Conservation (phyloP, 805 yeast species). For the Barnettozyma californica region DNA sequence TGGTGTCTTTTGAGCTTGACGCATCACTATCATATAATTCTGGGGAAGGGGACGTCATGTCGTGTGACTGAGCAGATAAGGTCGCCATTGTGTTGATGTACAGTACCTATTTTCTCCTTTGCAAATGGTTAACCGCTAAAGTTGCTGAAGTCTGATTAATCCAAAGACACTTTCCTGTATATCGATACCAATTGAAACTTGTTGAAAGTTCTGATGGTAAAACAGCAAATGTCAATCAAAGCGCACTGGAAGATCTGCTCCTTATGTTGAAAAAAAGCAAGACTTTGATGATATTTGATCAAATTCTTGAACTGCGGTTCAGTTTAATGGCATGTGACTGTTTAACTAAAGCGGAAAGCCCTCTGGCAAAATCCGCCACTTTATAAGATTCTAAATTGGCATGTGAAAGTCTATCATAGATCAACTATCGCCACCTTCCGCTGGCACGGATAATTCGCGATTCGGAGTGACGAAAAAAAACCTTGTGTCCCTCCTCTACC, state of each 20-base stretch:
- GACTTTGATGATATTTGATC: not conserved
- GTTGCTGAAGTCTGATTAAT: not conserved
- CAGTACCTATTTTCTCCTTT: not conserved
- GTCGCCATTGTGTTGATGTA: not conserved
- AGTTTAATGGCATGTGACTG: slow-evolving; percentile 2
- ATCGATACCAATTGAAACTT: not conserved
- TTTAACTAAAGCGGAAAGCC: not conserved
- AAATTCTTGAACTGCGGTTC: not conserved
- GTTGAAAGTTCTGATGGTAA: slow-evolving; percentile 2
- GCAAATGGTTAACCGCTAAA: not conserved
- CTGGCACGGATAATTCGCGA: not conserved
- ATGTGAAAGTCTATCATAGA: not conserved
- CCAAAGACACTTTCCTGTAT: not conserved
- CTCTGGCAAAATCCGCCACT: not conserved
- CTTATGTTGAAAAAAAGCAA: not conserved
- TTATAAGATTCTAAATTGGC: not conserved
- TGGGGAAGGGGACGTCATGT: not conserved
- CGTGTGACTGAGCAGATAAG: not conserved
- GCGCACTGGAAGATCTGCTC: not conserved
- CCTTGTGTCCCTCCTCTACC: no score
- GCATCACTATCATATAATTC: not conserved
- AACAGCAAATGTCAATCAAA: not conserved
- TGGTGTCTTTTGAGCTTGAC: not conserved
- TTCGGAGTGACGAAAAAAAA: not conserved
- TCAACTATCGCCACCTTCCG: not conserved